A percentile compares a stretch with the other conserved stretches of the same genome.
phyloP scores from a whole-genome alignment of 345 rosid genomes.

The Microthlaspi erraticum region DNA sequence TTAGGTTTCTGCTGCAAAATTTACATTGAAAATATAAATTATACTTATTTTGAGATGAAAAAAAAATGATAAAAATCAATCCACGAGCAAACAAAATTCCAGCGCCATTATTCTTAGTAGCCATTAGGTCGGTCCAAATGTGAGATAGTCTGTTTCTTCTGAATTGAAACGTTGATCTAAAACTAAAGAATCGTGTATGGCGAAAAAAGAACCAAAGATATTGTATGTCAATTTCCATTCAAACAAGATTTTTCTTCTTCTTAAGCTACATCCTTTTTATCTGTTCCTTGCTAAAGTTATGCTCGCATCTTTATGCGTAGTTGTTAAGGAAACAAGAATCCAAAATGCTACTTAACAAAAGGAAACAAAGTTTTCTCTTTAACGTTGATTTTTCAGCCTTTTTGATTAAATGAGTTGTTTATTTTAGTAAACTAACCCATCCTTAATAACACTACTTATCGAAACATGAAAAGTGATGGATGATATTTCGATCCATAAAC shows the following conservation, averaged over 20 bases:
- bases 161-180: not conserved
- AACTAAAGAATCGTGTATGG: not conserved
- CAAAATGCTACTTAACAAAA: not conserved
- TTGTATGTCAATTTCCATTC: not conserved
- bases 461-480: too few species aligned
- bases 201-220: too few species aligned
- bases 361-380: not conserved
- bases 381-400: not conserved
- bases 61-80: too few species aligned
- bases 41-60: too few species aligned
- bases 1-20: too few species aligned
- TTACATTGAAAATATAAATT: too few species aligned
- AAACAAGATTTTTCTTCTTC: not conserved
- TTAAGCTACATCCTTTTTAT: too few species aligned
- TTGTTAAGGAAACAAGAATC: conserved; percentile 4
- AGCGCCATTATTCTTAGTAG: conserved; percentile 6
- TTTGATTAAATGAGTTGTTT: not conserved
- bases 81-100: conserved; percentile 1
- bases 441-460: not conserved
- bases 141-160: not conserved
- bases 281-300: not conserved
- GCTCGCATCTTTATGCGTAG: not conserved
- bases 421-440: not conserved
- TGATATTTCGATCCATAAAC: too few species aligned
- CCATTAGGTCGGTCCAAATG: conserved; percentile 5